These are phyloP conservation scores for Colletotrichum tofieldiae DNA, from an alignment of 2,329 filamentous ascomycete species.

Conservation along the genomic window DNA sequence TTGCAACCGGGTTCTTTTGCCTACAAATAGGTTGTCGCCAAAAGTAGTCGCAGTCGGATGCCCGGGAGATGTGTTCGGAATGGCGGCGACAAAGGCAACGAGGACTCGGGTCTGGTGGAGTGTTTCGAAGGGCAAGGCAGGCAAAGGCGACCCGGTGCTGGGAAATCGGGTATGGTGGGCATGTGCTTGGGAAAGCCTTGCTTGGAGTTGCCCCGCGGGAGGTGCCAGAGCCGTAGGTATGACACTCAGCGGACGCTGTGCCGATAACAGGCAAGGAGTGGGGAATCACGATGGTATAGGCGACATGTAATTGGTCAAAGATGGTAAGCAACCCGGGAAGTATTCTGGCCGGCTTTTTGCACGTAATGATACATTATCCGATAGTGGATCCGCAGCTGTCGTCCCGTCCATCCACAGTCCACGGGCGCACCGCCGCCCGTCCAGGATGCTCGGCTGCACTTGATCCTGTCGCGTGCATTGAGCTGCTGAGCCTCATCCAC, in stretches of 20 bases:
- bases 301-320: slow-evolving; percentile 5
- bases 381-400: slow-evolving; percentile 13
- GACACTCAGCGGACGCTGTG: slow-evolving; percentile 20
- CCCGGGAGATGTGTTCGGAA: slow-evolving; percentile 19
- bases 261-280: slow-evolving; percentile 17
- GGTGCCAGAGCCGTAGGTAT: slow-evolving; percentile 10
- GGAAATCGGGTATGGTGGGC: slow-evolving; percentile 25
- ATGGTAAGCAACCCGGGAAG: rapidly evolving
- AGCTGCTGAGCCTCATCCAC: slow-evolving; percentile 28
- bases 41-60: slow-evolving; percentile 27
- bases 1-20: background rate
- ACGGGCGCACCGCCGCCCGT: slow-evolving; percentile 1
- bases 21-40: slow-evolving; percentile 5
- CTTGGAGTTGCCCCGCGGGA: slow-evolving; percentile 37
- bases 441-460: slow-evolving; percentile 24
- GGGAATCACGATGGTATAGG: background rate
- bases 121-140: slow-evolving; percentile 37
- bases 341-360: background rate
- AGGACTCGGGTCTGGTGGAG: slow-evolving; percentile 18
- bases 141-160: slow-evolving; percentile 1
- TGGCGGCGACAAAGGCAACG: slow-evolving; percentile 19
- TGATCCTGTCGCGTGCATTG: slow-evolving; percentile 39
- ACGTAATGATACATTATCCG: background rate
- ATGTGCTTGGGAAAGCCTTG: slow-evolving; percentile 40
- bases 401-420: slow-evolving; percentile 27